A percentile compares a stretch with the other conserved stretches of the same genome.
Evolutionary conservation across 768 basidiomycete species (phyloP).

Genomic region (Steccherinum ochraceum): DNA sequence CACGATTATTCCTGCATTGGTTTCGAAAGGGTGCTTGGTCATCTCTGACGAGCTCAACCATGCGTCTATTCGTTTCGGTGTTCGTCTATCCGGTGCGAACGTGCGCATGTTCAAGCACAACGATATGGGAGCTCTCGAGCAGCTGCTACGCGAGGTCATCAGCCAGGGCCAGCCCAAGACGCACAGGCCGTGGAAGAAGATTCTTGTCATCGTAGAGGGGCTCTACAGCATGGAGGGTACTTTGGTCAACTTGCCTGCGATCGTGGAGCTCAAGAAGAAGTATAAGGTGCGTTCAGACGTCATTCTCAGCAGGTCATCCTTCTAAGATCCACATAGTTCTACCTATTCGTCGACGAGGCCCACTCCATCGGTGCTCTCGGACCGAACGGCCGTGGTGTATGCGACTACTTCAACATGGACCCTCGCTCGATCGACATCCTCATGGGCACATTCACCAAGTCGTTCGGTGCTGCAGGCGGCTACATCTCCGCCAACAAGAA

Average conservation of each 20-base stretch:
- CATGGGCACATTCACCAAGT: conserved; percentile 99
- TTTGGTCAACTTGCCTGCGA: conserved; percentile 71
- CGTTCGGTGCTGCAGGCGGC: conserved; percentile 90
- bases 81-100: conserved; percentile 80
- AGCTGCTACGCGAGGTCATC: conserved; percentile 80
- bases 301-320: too few species aligned
- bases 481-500: conserved; percentile 84
- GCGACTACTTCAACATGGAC: conserved; percentile 86
- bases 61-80: conserved; percentile 90
- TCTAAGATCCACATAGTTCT: conserved; percentile 50
- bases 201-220: conserved; percentile 90
- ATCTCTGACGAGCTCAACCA: conserved; percentile 98
- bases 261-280: conserved; percentile 84
- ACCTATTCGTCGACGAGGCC: conserved; percentile 93
- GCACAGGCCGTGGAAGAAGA: conserved; percentile 99
- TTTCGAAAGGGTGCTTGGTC: conserved; percentile 85
- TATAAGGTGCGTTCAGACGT: conserved; percentile 94
- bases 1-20: conserved; percentile 87
- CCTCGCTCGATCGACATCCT: conserved; percentile 83
- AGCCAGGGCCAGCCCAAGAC: conserved; percentile 97
- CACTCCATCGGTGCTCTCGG: conserved; percentile 97
- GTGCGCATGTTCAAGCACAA: conserved; percentile 98
- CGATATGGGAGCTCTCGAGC: conserved; percentile 79
- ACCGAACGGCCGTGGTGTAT: conserved; percentile 89
- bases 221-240: conserved; percentile 99